Base-by-base conservation (phyloP, 345 rosid genomes). In the Conringia planisiliqua region DNA sequence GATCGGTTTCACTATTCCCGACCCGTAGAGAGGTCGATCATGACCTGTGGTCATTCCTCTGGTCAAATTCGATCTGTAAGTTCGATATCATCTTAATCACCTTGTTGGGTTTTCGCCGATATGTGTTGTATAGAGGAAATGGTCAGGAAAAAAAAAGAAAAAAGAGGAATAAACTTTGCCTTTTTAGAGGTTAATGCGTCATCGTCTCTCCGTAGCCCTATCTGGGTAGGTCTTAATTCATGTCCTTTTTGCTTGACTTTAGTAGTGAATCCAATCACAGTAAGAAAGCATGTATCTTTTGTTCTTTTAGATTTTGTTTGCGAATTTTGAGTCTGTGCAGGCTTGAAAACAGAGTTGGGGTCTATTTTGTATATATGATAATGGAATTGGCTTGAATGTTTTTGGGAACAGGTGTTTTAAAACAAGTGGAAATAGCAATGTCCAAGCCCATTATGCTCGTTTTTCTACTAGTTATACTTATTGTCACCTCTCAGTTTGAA, bases 401-500 rank as follows among this genome's bases (percentile, higher is more conserved):
- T 24, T 52, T 72, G 40, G 74, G 26, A 40, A 52, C 87, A 87
- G 90, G 85, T 73, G 72, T 67, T 72, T 59, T 71, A 78, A 66
- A 68, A 40, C 16, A 52, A 52, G 3, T 20, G 7, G 65, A 59
- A 33, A 33, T 59, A 18, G 71, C 44, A 29, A 93, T 93, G 93
- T 85, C 97, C 46, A 89, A 90, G 75, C 93, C 92, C 13, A 79
- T 89, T 83, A 22, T 93, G 39, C 89, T 93, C 0, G 96, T 87
- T 26, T 90, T 82, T 80, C 75, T 93, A 29, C 75, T 90, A 57
- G 69, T 93, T 27, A 62, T 87, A 77, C 88, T 90, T 60, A 85
- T 93, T 38, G 86, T 93, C 22, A 90, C 98, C 58, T 93, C 97
- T 61, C 98, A 90, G 73, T 93, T 93, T 65, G 98, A 93, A 81